Base-by-base conservation (phyloP, 495 filamentous ascomycete genomes). In the Parmelia sp. region DNA sequence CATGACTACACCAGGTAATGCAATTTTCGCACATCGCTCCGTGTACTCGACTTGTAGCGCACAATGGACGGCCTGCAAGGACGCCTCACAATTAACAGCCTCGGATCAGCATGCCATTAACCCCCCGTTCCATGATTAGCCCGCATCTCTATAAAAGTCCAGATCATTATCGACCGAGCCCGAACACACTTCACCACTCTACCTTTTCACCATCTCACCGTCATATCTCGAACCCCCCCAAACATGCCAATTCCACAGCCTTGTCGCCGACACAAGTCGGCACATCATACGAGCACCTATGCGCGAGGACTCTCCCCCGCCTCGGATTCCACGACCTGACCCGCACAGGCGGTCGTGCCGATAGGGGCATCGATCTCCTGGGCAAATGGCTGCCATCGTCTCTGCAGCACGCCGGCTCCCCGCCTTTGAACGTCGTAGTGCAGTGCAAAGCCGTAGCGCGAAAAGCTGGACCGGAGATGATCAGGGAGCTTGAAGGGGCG, bases 401-500 rank as follows among this genome's bases (percentile, higher is more conserved):
- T 7, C 44, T 59, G 8, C n/a, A 23, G 27, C 7, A 6, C 57
- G 10, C 51, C 37, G 10, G 65, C 53, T 68, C 71, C 59, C 74
- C 58, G 3, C 80, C 84, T 0, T 63, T 94, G 7, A 82, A 81
- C 58, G 84, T 91, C 2, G 68, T 96, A 7, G 77, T 91, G 27
- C 92, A 96, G 72, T 98, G 94, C 78, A 98, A 97, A 75, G 82
- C 83, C 23, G 65, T 80, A 25, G 78, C 78, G 63, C 70, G 77
- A 29, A 83, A 79, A 64, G 70, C 84, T 5, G 79, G 82, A 0
- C 92, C 92, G 31, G 79, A 83, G 42, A 75, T 86, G 55, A 79
- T 96, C 19, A 84, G 94, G 27, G 94, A 97, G 78, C 80, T 97
- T 0, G 91, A 96, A 71, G 94, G 93, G 17, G 83, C 90, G 0